Evolutionary conservation across 1,139 yeast genomes (phyloP).

Genomic region (Pichia sp.): DNA sequence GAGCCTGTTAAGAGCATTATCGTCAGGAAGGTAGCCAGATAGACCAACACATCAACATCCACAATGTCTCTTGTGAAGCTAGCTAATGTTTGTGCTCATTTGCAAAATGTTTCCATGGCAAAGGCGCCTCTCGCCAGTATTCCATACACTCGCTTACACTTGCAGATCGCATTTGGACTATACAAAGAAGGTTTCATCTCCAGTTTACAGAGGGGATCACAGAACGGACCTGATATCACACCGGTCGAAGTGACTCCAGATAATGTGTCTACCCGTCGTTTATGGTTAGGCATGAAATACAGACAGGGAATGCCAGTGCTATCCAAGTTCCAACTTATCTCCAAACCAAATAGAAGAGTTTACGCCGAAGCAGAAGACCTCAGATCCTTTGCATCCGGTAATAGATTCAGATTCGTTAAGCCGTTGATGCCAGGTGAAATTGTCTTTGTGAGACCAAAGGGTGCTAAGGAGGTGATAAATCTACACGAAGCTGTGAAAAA

Average conservation of each 20-base stretch:
- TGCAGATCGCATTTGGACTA: constrained; percentile 77
- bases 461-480: constrained; percentile 59
- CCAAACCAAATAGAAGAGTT: constrained; percentile 81
- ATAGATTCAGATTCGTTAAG: constrained; percentile 65
- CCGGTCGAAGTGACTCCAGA: constrained; percentile 84
- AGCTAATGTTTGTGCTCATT: constrained; percentile 81
- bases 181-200: constrained; percentile 89
- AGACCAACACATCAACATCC: neutral
- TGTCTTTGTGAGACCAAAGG: constrained; percentile 55
- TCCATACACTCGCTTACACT: constrained; percentile 78
- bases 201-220: constrained; percentile 82
- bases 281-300: constrained; percentile 91
- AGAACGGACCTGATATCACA: constrained; percentile 74
- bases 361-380: constrained; percentile 60
- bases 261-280: constrained; percentile 77
- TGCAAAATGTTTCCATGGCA: constrained; percentile 82
- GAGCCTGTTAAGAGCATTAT: too few relatives aligned
- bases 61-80: constrained; percentile 79
- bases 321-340: constrained; percentile 64
- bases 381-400: constrained; percentile 70
- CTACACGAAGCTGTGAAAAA: constrained; percentile 80
- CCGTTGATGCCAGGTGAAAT: constrained; percentile 91
- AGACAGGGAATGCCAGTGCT: constrained; percentile 77
- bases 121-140: constrained; percentile 70
- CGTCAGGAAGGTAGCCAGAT: neutral